Evolutionary conservation across 257 asterid species (phyloP), one percentile per base, ranked within the genome.

Genomic region (Primulina tabacum): DNA sequence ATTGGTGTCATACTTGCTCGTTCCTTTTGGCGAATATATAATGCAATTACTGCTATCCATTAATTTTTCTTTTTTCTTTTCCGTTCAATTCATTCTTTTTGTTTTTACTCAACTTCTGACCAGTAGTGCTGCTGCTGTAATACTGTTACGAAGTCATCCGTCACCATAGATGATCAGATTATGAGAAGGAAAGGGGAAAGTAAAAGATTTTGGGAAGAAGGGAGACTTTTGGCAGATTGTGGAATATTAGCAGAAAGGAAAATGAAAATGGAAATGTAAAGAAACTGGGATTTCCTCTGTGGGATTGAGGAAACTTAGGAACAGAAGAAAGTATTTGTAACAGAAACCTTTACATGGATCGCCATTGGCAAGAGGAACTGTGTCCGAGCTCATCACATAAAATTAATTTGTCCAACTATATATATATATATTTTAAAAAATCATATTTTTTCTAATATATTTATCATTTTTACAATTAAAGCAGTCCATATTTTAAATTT

Each of bases 91-190:
- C 57, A 26, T 61, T 34, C 28, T 47, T 28, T 68, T 32, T 67
- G 40, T 32, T 47, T 43, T 2, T 35, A 2, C n/a, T 1, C 3
- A 16, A n/a, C 17, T 65, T 72, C 75, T 74, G 87, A 81, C 84
- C 80, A 28, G 30, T 28, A 60, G 38, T 12, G 64, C 26, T 59
- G 71, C 60, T 73, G 75, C 75, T 63, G 56, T 57, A 72, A 34
- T 47, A 80, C 84, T 82, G 80, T 78, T 78, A 73, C 78, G 65
- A 56, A 50, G 84, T 86, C 86, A 81, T 72, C 37, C 30, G 75
- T 82, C 78, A 71, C 71, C 53, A 62, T 73, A 61, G 76, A 78
- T 33, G 78, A 76, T 65, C 69, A 67, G 79, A 60, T 43, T 71
- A 40, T 37, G 76, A 66, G 65, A 77, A 75, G 32, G 59, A 43